phyloP scores from a whole-genome alignment of 202 grass and related monocot genomes.

The Schoenoplectus triqueter region DNA sequence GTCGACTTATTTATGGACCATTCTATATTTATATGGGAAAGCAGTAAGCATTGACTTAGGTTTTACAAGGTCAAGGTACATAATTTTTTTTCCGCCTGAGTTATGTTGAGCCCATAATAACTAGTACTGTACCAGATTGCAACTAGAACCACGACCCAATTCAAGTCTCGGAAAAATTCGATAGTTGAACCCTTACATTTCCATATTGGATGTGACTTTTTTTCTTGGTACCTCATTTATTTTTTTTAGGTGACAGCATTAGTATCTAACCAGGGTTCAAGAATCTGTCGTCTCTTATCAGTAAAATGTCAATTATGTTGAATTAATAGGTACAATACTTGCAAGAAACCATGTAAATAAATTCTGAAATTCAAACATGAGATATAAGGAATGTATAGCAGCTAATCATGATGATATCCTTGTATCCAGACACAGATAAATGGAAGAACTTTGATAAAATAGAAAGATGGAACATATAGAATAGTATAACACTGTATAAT shows the following conservation, averaged over 20 bases:
- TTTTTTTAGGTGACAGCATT: not conserved
- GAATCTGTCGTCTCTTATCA: not conserved
- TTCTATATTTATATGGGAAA: not conserved
- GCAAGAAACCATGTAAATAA: not conserved
- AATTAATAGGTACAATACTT: not conserved
- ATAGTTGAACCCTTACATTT: not conserved
- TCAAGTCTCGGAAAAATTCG: not conserved
- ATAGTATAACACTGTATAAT: too few relatives aligned
- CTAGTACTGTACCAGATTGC: not conserved
- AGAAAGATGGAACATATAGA: too few relatives aligned
- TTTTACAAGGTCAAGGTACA: not conserved
- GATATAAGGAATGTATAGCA: not conserved
- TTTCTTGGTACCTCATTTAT: not conserved
- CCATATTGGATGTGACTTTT: not conserved
- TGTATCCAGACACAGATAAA: not conserved
- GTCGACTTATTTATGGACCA: too few relatives aligned
- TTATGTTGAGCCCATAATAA: not conserved
- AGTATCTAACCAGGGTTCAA: not conserved
- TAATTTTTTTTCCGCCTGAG: not conserved
- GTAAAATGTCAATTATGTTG: not conserved
- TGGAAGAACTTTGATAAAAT: too few relatives aligned
- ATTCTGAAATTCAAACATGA: conserved; percentile 6
- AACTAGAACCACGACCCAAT: not conserved
- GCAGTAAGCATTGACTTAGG: not conserved
- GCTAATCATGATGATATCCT: not conserved